These are phyloP conservation scores for Lentinula aciculospora DNA, from an alignment of 768 basidiomycete genomes.

Conservation along the genomic window DNA sequence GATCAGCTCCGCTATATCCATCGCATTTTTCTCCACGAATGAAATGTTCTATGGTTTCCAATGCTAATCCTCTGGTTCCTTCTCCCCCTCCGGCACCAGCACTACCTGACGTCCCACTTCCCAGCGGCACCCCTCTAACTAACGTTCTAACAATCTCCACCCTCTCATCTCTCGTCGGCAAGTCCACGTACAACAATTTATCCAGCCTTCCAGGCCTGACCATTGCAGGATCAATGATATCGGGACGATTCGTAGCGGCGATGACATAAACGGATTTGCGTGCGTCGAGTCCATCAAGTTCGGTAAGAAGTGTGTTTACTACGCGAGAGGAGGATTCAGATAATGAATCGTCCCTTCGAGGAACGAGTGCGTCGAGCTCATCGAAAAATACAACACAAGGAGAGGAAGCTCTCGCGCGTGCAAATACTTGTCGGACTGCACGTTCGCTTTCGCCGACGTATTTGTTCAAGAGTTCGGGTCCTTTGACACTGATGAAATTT, in stretches of 20 bases:
- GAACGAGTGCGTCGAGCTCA: conserved; percentile 89
- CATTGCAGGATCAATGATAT: conserved; percentile 98
- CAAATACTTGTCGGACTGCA: conserved; percentile 92
- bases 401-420: conserved; percentile 86
- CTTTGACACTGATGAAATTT: conserved; percentile 97
- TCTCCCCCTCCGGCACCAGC: background rate
- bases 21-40: conserved; percentile 59
- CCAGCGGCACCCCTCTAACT: conserved; percentile 64
- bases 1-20: conserved; percentile 89
- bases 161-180: conserved; percentile 69
- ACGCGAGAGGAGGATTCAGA: conserved; percentile 92
- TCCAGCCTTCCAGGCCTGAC: conserved; percentile 93
- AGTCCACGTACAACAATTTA: conserved; percentile 90
- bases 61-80: conserved; percentile 9
- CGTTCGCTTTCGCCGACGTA: conserved; percentile 97
- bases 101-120: conserved; percentile 2
- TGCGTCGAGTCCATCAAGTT: conserved; percentile 86
- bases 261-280: conserved; percentile 78
- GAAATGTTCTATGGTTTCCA: conserved; percentile 33
- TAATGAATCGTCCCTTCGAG: conserved; percentile 85
- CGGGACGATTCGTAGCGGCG: conserved; percentile 90
- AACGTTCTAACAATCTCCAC: conserved; percentile 82
- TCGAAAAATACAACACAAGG: conserved; percentile 97
- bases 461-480: conserved; percentile 97
- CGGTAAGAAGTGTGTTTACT: conserved; percentile 90